Base-by-base conservation (phyloP, 1,139 yeast genomes). In the Kluyveromyces sp. region DNA sequence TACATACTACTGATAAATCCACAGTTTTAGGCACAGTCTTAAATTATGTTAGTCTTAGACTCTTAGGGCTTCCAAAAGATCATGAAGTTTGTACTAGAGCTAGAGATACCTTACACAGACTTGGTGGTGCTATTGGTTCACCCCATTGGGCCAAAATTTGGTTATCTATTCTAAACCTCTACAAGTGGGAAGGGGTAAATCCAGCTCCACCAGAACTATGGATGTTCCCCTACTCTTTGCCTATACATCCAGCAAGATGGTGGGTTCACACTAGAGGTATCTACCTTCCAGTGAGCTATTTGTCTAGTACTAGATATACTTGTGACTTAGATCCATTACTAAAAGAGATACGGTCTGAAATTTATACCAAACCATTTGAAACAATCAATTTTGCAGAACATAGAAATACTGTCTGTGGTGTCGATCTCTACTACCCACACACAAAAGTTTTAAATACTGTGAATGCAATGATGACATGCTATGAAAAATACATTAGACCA, bases 101-200 rank as follows among this genome's bases (percentile, higher is more conserved):
- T 0, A 72, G 96, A 45, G 67, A 68, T 28, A 83, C 92, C 1
- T 70, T 92, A 36, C 78, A 71, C 47, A 69, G 74, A 37, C 67
- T 92, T 36, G 97, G 97, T 1, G 97, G 98, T 31, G 97, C 98
- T 1, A 64, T 84, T 45, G 86, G 86, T 2, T 76, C 77, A 46
- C 98, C 99, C 0, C 97, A 92, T 65, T 94, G 99, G 99, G 99
- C 97, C 3, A 94, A 94, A 63, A 79, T 88, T 2, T 92, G 96
- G 90, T 69, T 94, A 29, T 73, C 96, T 0, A 61, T 88, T 2
- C 70, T 94, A 50, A 88, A 85, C 54, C 65, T 92, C 45, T 94
- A 90, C 62, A 80, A 78, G 35, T 94, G 97, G 96, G 95, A 85
- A 53, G 98, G 98, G 43, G 96, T 92, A 5, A 94, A 94, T 57